Evolutionary conservation across 768 basidiomycete species (phyloP).

Genomic region (Phlebiopsis gigantea): DNA sequence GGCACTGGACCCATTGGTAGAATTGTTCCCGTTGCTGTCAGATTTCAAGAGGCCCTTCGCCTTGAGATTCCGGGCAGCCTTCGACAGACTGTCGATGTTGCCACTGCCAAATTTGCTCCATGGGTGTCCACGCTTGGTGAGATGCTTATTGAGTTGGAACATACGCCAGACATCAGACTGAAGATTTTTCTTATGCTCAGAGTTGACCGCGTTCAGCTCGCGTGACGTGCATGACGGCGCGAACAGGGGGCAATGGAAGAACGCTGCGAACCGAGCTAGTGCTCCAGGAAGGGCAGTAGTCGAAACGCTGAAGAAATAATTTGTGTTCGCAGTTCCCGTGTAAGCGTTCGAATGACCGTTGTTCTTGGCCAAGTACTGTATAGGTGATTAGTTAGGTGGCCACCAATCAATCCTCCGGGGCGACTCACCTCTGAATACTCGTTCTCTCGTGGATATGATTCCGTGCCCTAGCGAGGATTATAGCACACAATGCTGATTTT

Average conservation of each 20-base stretch:
- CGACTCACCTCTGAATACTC: slow-evolving; percentile 78
- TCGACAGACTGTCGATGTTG: slow-evolving; percentile 66
- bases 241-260: slow-evolving; percentile 95
- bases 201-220: slow-evolving; percentile 94
- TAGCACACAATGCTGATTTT: not conserved
- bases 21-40: slow-evolving; percentile 14
- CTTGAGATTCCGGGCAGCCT: slow-evolving; percentile 53
- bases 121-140: slow-evolving; percentile 71
- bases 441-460: slow-evolving; percentile 85
- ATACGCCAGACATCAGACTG: slow-evolving; percentile 91
- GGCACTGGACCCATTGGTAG: slow-evolving; percentile 27
- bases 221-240: slow-evolving; percentile 77
- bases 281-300: slow-evolving; percentile 61
- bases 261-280: slow-evolving; percentile 72
- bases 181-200: slow-evolving; percentile 95
- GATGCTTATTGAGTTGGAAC: slow-evolving; percentile 88
- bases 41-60: slow-evolving; percentile 37
- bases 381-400: slow-evolving; percentile 8
- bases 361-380: slow-evolving; percentile 70
- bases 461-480: slow-evolving; percentile 83
- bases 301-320: slow-evolving; percentile 75
- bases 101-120: slow-evolving; percentile 95
- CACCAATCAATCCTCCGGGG: not conserved
- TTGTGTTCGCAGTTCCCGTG: slow-evolving; percentile 88
- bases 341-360: slow-evolving; percentile 90